phyloP scores from a whole-genome alignment of 495 filamentous ascomycete genomes.

The Penicillium atrosanguineum region DNA sequence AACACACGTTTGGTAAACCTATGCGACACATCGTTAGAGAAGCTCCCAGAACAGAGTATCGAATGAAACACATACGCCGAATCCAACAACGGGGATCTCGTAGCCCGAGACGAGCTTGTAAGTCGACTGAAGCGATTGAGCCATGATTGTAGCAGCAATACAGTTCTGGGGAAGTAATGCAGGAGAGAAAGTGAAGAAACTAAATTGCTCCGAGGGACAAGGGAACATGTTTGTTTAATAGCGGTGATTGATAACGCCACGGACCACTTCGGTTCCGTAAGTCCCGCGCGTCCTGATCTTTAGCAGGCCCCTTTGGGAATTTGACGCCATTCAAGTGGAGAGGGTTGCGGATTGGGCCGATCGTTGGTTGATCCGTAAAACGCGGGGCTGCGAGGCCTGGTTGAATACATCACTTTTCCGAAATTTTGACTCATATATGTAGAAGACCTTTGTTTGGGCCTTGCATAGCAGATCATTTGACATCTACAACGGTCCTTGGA shows the following conservation, averaged over 20 bases:
- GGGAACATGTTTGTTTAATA: neutral
- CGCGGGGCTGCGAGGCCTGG: slow-evolving; percentile 5
- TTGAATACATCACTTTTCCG: neutral
- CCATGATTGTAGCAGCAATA: slow-evolving; percentile 41
- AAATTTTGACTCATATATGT: no score
- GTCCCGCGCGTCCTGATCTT: slow-evolving; percentile 5
- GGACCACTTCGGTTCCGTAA: slow-evolving; percentile 16
- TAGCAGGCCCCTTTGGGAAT: slow-evolving; percentile 8
- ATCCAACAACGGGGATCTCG: slow-evolving; percentile 73
- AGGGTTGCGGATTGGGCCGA: neutral
- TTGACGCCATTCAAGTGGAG: slow-evolving; percentile 19
- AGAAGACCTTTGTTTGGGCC: no score
- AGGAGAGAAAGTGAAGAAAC: neutral
- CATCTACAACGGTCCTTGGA: neutral
- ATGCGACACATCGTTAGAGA: neutral
- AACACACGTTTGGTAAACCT: slow-evolving; percentile 73
- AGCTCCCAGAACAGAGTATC: neutral
- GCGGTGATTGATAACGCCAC: slow-evolving; percentile 12
- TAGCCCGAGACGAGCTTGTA: slow-evolving; percentile 72
- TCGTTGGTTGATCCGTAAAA: slow-evolving; percentile 13
- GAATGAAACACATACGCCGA: slow-evolving; percentile 54
- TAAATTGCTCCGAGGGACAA: neutral
- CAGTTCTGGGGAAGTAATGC: neutral
- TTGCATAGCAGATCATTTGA: neutral
- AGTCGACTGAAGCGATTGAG: slow-evolving; percentile 61